Conservation (phyloP, 1,284 basidiomycete species). For the Trichosporon sp. region DNA sequence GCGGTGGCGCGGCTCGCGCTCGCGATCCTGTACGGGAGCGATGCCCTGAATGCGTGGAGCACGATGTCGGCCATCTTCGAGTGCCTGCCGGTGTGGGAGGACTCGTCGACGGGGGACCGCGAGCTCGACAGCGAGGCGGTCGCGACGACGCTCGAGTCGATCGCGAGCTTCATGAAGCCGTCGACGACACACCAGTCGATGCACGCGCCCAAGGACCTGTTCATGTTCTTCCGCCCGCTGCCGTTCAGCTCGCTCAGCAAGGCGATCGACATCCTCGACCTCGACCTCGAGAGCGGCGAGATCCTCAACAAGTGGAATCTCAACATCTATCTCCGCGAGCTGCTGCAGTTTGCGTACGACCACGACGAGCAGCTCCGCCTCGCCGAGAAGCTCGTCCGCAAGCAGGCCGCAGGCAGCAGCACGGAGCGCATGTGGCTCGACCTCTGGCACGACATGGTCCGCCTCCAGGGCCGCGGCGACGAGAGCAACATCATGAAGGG, state of each 20-base stretch:
- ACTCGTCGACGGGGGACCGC: constrained; percentile 54
- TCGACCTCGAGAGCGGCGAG: constrained; percentile 89
- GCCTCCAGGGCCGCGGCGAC: constrained; percentile 64
- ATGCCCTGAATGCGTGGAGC: constrained; percentile 65
- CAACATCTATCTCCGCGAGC: constrained; percentile 72
- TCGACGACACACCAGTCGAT: constrained; percentile 59
- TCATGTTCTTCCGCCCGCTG: constrained; percentile 75
- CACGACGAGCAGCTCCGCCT: constrained; percentile 68
- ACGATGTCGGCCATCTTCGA: constrained; percentile 88
- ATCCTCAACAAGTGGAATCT: constrained; percentile 81
- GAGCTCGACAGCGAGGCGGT: constrained; percentile 63
- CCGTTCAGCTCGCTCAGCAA: constrained; percentile 67
- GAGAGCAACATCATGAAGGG: constrained; percentile 46
- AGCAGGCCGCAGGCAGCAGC: constrained; percentile 53
- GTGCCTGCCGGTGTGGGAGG: constrained; percentile 84
- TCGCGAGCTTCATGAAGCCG: constrained; percentile 72
- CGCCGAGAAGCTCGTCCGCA: constrained; percentile 78
- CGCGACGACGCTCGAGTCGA: constrained; percentile 70
- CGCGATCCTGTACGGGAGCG: constrained; percentile 80
- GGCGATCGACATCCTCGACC: constrained; percentile 80
- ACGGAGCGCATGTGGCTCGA: constrained; percentile 73
- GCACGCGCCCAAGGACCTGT: constrained; percentile 63
- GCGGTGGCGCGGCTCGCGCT: constrained; percentile 79
- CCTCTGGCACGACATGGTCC: constrained; percentile 81
- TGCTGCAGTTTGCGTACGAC: constrained; percentile 69